These are phyloP conservation scores for Chamaecyparis obtusa DNA, from an alignment of 75 land plant species.

Conservation along the genomic window DNA sequence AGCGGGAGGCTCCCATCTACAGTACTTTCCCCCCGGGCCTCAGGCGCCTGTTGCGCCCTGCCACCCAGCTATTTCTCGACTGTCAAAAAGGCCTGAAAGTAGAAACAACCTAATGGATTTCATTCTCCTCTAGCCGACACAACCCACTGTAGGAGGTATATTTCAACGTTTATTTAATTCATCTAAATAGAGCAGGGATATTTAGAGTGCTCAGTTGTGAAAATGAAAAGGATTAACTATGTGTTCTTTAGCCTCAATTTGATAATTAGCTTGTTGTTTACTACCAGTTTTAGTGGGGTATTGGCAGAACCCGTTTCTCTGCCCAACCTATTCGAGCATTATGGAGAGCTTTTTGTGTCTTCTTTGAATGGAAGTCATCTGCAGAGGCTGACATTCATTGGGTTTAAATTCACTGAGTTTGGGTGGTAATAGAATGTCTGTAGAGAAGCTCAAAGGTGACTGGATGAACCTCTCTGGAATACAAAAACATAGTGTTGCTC, in stretches of 20 bases:
- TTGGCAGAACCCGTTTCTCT: slow-evolving; percentile 74
- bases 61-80: too few relatives aligned
- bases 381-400: slow-evolving; percentile 49
- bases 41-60: too few relatives aligned
- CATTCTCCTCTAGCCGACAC: slow-evolving; percentile 78
- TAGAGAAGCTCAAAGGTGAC: slow-evolving; percentile 1
- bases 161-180: slow-evolving; percentile 57
- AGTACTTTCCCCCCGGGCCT: too few relatives aligned
- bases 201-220: slow-evolving; percentile 38
- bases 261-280: slow-evolving; percentile 62
- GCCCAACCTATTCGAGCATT: slow-evolving; percentile 88
- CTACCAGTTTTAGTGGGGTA: slow-evolving; percentile 60
- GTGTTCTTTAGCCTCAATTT: slow-evolving; percentile 69
- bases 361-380: slow-evolving; percentile 64
- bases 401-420: background rate
- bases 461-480: slow-evolving; percentile 7
- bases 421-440: background rate
- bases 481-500: too few relatives aligned
- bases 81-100: too few relatives aligned
- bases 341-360: slow-evolving; percentile 68
- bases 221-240: slow-evolving; percentile 75
- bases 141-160: slow-evolving; percentile 28
- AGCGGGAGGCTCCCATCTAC: too few relatives aligned
- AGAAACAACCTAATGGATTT: slow-evolving; percentile 72
- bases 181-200: slow-evolving; percentile 65